phyloP scores from a whole-genome alignment of 2,329 filamentous ascomycete species.

The Scytalidium sp. region DNA sequence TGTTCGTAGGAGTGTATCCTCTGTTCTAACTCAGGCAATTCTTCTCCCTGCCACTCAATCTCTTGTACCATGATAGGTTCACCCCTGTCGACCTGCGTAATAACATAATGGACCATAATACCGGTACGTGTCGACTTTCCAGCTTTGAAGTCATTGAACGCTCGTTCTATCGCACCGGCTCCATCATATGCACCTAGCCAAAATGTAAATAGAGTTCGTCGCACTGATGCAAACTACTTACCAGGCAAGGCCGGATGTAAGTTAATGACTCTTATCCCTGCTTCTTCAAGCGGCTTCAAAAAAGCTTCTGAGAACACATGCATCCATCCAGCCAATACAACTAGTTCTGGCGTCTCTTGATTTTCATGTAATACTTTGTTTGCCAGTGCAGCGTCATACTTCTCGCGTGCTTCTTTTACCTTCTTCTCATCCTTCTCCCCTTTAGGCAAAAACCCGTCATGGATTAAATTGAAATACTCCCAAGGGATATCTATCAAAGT shows the following conservation, averaged over 20 bases:
- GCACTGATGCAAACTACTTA: conserved; percentile 43
- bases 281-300: conserved; percentile 54
- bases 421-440: conserved; percentile 39
- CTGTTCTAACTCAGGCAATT: conserved; percentile 62
- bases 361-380: conserved; percentile 57
- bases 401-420: conserved; percentile 47
- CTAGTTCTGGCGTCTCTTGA: conserved; percentile 49
- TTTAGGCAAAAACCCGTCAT: conserved; percentile 60
- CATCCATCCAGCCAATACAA: conserved; percentile 70
- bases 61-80: conserved; percentile 68
- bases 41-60: conserved; percentile 64
- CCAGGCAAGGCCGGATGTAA: conserved; percentile 65
- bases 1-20: conserved; percentile 78
- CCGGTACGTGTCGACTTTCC: conserved; percentile 67
- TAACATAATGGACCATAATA: conserved; percentile 87
- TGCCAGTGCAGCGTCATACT: conserved; percentile 66
- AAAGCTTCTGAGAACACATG: conserved; percentile 63
- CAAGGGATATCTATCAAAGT: conserved; percentile 70
- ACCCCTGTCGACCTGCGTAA: conserved; percentile 76
- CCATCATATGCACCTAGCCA: conserved; percentile 69
- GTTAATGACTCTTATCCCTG: conserved; percentile 61
- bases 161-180: conserved; percentile 72
- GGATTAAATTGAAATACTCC: conserved; percentile 77
- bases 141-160: conserved; percentile 67
- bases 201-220: background rate